Base-by-base conservation (phyloP, 345 rosid species). In the Aquilaria malaccensis region DNA sequence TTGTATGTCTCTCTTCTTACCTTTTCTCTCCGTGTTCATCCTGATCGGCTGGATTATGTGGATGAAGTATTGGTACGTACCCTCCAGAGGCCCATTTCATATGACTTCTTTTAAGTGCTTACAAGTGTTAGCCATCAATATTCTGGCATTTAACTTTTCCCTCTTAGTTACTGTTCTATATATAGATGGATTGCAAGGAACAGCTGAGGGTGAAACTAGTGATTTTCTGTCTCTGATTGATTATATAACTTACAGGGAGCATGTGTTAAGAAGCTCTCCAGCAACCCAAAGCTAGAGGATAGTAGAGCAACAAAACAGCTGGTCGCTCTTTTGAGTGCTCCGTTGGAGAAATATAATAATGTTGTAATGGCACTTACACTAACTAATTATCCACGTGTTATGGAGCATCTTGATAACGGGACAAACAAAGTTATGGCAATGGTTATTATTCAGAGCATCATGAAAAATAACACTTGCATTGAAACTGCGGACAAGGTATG, bases 251-350 rank as follows among this genome's bases (percentile, higher is more conserved):
- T 50, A 64, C 72, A 91, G 98, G 96, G 96, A 14, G 90, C 86
- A 65, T 88, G 96, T 75, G 86, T 79, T 66, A 81, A 74, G 83
- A 83, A 83, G 75, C 83, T 91, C 51, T 83, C 83, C 43, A 70
- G 78, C 67, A 77, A 47, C 62, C 88, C 88, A 60, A 91, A 81
- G 76, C 76, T 85, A 68, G 88, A 83, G 69, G 96, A 91, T 62
- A 72, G 76, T 68, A 79, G 79, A 70, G 92, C 92, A 31, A 91
- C 78, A 60, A 91, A 91, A 81, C 98, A 91, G 80, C 77, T 88
- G 56, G 92, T 91, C 74, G 88, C 96, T 56, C 96, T 88, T 73
- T 70, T 88, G 61, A 88, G 96, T 85, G 95, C 98, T 68, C 98
- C 98, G 12, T 45, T 91, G 69, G 96, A 91, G 73, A 91, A 91